phyloP scores from a whole-genome alignment of 2,329 filamentous ascomycete species.

The Paracamarosporium sp. region DNA sequence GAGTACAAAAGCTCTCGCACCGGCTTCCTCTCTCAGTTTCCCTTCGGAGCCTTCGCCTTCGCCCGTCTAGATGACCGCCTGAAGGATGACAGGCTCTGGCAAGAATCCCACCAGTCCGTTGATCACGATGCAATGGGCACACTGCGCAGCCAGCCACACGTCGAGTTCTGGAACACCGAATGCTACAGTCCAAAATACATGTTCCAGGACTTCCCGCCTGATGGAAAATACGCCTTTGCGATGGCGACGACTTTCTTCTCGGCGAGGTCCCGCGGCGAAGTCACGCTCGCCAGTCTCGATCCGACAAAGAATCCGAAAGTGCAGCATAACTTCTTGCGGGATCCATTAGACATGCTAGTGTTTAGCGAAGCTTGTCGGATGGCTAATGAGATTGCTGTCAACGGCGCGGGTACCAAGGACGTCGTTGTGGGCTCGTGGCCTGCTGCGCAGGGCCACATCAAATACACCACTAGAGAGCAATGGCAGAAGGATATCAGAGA shows the following conservation, averaged over 20 bases:
- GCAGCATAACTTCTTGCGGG: conserved; percentile 64
- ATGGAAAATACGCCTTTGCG: conserved; percentile 63
- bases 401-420: conserved; percentile 64
- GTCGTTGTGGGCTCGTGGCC: conserved; percentile 69
- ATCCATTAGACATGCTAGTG: conserved; percentile 66
- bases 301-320: conserved; percentile 61
- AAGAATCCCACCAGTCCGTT: conserved; percentile 51
- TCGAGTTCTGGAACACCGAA: conserved; percentile 69
- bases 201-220: conserved; percentile 60
- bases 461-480: conserved; percentile 60
- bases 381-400: conserved; percentile 66
- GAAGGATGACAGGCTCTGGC: conserved; percentile 62
- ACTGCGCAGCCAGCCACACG: conserved; percentile 62
- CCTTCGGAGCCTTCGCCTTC: conserved; percentile 68
- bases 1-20: conserved; percentile 65
- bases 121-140: conserved; percentile 69
- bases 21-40: conserved; percentile 66
- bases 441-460: conserved; percentile 58
- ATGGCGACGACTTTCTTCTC: conserved; percentile 55
- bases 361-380: conserved; percentile 65
- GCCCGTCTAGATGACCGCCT: conserved; percentile 68
- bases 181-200: conserved; percentile 68
- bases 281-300: conserved; percentile 58
- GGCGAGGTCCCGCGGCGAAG: conserved; percentile 63
- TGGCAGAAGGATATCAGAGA: conserved; percentile 65